Conservation (phyloP, 495 filamentous ascomycete species). For the Coniosporium apollinis region DNA sequence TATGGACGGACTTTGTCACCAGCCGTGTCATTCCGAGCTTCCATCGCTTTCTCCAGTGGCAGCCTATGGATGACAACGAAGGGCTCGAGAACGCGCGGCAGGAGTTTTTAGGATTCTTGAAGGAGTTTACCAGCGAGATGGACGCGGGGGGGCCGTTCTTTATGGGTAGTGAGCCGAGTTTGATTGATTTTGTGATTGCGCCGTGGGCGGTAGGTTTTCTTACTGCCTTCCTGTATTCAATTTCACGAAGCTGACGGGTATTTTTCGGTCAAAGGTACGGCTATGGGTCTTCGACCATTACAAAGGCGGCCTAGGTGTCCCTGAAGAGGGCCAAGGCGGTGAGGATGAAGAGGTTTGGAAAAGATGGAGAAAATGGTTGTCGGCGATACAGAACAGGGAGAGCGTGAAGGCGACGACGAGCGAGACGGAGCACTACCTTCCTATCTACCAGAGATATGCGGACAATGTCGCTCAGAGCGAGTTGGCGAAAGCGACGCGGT, state of each 20-base stretch:
- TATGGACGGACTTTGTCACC: constrained; percentile 54
- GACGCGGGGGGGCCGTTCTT: constrained; percentile 45
- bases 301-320: constrained; percentile 47
- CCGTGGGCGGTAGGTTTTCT: constrained; percentile 35
- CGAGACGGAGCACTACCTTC: constrained; percentile 41
- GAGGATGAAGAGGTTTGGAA: constrained; percentile 37
- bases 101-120: constrained; percentile 34
- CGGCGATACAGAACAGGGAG: constrained; percentile 34
- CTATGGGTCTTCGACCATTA: constrained; percentile 56
- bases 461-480: constrained; percentile 56
- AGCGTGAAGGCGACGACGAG: constrained; percentile 48
- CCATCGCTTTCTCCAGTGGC: constrained; percentile 48
- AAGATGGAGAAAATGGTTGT: constrained; percentile 44
- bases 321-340: constrained; percentile 29
- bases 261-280: constrained; percentile 26
- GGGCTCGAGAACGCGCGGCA: constrained; percentile 28
- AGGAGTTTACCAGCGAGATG: constrained; percentile 43
- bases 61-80: constrained; percentile 21
- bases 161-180: constrained; percentile 33
- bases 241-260: too few species aligned
- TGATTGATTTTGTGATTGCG: constrained; percentile 48
- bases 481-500: constrained; percentile 47
- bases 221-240: neutral
- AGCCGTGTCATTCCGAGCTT: constrained; percentile 46
- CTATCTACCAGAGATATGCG: constrained; percentile 53